Evolutionary conservation across 371 early-diverging fungal species (phyloP).

Genomic region (Choanephora cucurbitarum): DNA sequence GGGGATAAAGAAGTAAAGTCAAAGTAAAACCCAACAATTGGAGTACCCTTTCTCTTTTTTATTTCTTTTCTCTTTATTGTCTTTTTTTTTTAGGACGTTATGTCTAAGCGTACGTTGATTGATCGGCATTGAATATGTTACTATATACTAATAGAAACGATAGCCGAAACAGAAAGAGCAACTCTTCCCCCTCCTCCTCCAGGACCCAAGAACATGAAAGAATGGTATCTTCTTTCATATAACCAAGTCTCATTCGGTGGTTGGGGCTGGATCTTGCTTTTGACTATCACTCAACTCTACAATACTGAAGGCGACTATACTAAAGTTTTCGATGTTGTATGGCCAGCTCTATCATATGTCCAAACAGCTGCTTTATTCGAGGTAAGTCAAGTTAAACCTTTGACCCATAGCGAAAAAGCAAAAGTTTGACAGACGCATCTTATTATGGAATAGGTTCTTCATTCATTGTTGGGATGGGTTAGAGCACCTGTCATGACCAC

Average conservation of each 20-base stretch:
- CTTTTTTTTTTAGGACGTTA: no score
- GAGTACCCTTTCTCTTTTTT: no score
- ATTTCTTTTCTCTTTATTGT: no score
- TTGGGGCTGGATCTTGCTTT: slow-evolving; percentile 74
- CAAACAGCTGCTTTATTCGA: slow-evolving; percentile 83
- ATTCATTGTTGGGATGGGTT: slow-evolving; percentile 64
- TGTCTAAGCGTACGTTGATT: no score
- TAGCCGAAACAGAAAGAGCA: background rate
- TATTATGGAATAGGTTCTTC: slow-evolving; percentile 11
- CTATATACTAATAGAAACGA: background rate
- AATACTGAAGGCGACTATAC: slow-evolving; percentile 51
- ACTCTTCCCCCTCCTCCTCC: slow-evolving; percentile 11
- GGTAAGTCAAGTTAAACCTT: slow-evolving; percentile 32
- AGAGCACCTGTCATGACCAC: slow-evolving; percentile 82
- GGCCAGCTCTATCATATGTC: slow-evolving; percentile 60
- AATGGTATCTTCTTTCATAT: slow-evolving; percentile 76
- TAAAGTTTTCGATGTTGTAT: slow-evolving; percentile 60
- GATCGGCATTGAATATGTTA: no score
- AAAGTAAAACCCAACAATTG: no score
- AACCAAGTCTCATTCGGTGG: slow-evolving; percentile 74
- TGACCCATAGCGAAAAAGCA: no score
- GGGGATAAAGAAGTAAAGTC: no score
- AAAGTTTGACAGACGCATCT: background rate
- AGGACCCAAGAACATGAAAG: slow-evolving; percentile 30
- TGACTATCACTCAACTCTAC: slow-evolving; percentile 52